A percentile compares a stretch with the other conserved stretches of the same genome.
These are phyloP conservation scores for Cystofilobasidium macerans DNA, from an alignment of 768 basidiomycete genomes.

Conservation along the genomic window DNA sequence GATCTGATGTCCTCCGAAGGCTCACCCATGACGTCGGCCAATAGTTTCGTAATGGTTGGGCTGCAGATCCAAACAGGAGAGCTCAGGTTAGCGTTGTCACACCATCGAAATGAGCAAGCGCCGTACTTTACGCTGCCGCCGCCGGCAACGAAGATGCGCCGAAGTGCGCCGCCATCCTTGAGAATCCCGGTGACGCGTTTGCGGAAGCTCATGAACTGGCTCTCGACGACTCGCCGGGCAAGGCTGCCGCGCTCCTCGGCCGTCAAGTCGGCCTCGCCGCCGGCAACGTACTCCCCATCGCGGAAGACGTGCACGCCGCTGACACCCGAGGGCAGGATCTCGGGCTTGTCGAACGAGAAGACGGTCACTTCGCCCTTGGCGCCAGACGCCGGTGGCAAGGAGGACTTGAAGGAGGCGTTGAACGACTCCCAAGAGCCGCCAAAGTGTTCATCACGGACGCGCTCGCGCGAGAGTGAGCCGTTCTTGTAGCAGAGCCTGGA, in stretches of 20 bases:
- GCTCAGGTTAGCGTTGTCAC: too few species aligned
- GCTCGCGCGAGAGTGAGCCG: constrained; percentile 45
- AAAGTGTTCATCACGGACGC: constrained; percentile 58
- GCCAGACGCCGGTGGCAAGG: constrained; percentile 37
- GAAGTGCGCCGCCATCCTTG: constrained; percentile 3
- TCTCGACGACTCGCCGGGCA: constrained; percentile 68
- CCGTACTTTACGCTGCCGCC: constrained; percentile 22
- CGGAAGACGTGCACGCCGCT: constrained; percentile 60
- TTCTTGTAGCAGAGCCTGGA: constrained; percentile 73
- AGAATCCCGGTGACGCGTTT: constrained; percentile 60
- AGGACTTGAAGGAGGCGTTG: constrained; percentile 52
- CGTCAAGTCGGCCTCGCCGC: constrained; percentile 34
- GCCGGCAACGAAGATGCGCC: constrained; percentile 21
- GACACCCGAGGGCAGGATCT: constrained; percentile 75
- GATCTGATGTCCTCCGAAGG: too few species aligned
- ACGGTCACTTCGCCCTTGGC: constrained; percentile 48
- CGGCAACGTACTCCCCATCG: constrained; percentile 34
- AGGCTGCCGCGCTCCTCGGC: constrained; percentile 46
- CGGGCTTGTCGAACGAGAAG: constrained; percentile 71
- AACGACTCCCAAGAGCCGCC: constrained; percentile 55
- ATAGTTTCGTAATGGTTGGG: constrained; percentile 16
- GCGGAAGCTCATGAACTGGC: constrained; percentile 70
- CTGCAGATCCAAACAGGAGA: not conserved
- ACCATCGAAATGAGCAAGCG: too few species aligned
- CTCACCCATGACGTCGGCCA: constrained; percentile 13